These are phyloP conservation scores for Xylariaceae sp. DNA, from an alignment of 2,329 filamentous ascomycete species.

Conservation along the genomic window DNA sequence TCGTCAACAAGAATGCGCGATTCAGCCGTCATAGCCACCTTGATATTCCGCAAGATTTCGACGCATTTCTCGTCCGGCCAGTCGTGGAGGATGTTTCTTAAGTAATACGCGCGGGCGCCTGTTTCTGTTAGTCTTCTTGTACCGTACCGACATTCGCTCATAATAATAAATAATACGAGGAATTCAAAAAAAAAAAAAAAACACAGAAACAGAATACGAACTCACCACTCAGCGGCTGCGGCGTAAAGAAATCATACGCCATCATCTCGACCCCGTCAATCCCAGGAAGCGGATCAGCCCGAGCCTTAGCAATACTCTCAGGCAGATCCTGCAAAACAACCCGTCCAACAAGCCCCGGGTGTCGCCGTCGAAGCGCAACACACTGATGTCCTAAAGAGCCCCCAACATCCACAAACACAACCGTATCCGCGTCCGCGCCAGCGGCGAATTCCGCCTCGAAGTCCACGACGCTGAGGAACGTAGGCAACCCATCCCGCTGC, in stretches of 20 bases:
- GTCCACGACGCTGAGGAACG: slow-evolving; percentile 19
- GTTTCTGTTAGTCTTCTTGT: not conserved
- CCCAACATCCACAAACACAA: slow-evolving; percentile 26
- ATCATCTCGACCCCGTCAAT: slow-evolving; percentile 20
- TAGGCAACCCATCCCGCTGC: slow-evolving; percentile 20
- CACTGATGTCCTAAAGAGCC: slow-evolving; percentile 25
- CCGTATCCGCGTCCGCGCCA: slow-evolving; percentile 7
- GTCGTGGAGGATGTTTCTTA: slow-evolving; percentile 25
- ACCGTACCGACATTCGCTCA: no score
- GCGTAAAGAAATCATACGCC: slow-evolving; percentile 23
- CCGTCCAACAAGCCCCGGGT: slow-evolving; percentile 21
- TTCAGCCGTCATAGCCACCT: slow-evolving; percentile 17
- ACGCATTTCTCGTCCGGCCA: slow-evolving; percentile 20
- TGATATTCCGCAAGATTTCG: slow-evolving; percentile 23
- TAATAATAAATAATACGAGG: no score
- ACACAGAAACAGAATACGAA: not conserved
- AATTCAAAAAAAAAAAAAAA: not conserved
- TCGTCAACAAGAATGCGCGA: slow-evolving; percentile 25
- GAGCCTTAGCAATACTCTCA: slow-evolving; percentile 16
- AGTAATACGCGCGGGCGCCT: slow-evolving; percentile 25
- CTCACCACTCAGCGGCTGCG: slow-evolving; percentile 17
- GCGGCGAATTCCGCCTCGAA: slow-evolving; percentile 20
- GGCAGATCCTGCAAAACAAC: slow-evolving; percentile 24
- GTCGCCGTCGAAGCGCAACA: slow-evolving; percentile 15
- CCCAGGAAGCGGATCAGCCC: slow-evolving; percentile 19